Evolutionary conservation across 345 rosid species (phyloP).

Genomic region (Psidium friedrichsthalianum): DNA sequence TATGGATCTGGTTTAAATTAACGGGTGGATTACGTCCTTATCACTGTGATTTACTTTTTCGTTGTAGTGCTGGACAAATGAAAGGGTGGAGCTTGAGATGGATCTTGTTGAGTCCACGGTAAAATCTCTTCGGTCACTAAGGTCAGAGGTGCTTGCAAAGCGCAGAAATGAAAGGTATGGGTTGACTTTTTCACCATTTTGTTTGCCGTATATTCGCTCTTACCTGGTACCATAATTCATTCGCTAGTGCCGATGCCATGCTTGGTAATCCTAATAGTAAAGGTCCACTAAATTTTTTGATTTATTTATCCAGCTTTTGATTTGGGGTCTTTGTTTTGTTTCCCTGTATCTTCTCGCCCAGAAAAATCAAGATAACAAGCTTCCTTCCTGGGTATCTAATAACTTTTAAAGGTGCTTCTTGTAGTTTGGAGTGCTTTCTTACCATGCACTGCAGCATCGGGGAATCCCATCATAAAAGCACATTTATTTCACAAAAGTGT

Average conservation of each 20-base stretch:
- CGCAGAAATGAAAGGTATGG: constrained; percentile 68
- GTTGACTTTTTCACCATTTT: not conserved
- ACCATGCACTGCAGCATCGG: not conserved
- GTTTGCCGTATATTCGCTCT: not conserved
- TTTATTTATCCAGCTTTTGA: not conserved
- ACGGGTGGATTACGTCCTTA: not conserved
- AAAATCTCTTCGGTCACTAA: constrained; percentile 57
- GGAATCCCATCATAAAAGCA: not conserved
- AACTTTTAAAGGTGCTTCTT: not conserved
- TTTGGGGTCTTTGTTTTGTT: not conserved
- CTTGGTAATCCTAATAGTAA: not conserved
- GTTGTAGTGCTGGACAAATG: constrained; percentile 58
- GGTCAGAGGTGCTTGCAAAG: constrained; percentile 64
- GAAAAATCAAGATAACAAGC: not conserved
- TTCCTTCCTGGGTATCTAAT: not conserved
- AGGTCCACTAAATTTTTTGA: not conserved
- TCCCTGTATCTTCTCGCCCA: not conserved
- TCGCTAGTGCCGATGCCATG: not conserved
- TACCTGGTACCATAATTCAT: not conserved
- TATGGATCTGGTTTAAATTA: not conserved
- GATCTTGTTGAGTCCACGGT: constrained; percentile 59
- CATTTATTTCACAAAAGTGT: not conserved
- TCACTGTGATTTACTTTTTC: not conserved
- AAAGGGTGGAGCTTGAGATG: constrained; percentile 66
- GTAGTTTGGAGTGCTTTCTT: not conserved